These are phyloP conservation scores for Cladosporium austrohemisphaericum DNA, from an alignment of 2,329 filamentous ascomycete species.

Conservation along the genomic window DNA sequence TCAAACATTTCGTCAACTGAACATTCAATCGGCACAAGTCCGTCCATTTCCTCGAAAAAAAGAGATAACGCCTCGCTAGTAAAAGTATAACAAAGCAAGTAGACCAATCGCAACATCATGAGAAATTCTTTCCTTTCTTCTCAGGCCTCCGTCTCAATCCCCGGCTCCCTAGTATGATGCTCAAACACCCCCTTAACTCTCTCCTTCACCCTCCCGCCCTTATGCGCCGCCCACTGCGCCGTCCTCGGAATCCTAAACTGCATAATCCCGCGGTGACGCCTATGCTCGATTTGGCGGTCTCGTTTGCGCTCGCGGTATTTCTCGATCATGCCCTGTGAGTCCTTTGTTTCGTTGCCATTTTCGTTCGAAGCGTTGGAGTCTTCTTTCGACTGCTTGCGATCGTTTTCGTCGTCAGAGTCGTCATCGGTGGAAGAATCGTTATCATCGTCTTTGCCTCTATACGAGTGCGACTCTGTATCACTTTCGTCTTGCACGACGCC, in stretches of 20 bases:
- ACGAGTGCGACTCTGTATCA: conserved; percentile 1
- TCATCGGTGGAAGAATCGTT: conserved; percentile 19
- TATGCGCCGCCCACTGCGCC: conserved; percentile 57
- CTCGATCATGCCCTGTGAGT: conserved; percentile 32
- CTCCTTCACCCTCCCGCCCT: conserved; percentile 50
- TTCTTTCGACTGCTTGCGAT: conserved; percentile 30
- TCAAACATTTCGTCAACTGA: no score
- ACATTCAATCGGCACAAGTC: no score
- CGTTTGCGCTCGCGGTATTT: conserved; percentile 58
- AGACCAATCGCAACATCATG: no score
- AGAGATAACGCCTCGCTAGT: no score
- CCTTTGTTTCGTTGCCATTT: conserved; percentile 38
- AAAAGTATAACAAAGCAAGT: no score
- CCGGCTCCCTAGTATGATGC: conserved; percentile 55
- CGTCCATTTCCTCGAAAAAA: no score
- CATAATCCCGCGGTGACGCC: conserved; percentile 67
- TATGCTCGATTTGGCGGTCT: conserved; percentile 57
- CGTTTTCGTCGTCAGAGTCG: conserved; percentile 18
- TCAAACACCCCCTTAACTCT: conserved; percentile 49
- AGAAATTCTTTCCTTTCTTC: no score
- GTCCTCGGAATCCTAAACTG: conserved; percentile 61
- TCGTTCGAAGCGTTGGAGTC: conserved; percentile 23
- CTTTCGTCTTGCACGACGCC: conserved; percentile 21
- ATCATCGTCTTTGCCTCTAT: conserved; percentile 13
- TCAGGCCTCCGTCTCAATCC: conserved; percentile 67